Base-by-base conservation (phyloP, 441 rosid genomes). In the Erysimum cheiri region DNA sequence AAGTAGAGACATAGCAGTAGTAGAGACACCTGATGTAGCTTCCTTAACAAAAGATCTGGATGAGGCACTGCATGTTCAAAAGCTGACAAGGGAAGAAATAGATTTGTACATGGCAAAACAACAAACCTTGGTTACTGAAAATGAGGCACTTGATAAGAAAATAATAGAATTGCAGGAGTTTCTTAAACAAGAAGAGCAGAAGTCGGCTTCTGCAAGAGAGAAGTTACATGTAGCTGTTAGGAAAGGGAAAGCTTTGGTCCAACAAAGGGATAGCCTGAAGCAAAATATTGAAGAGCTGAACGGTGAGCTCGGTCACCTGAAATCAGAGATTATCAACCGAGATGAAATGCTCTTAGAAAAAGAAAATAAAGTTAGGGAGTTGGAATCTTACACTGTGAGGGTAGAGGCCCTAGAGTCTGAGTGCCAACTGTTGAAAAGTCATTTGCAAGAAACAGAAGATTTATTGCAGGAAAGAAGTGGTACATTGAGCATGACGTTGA, bases 241-340 rank as follows among this genome's bases (percentile, higher is more conserved):
- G 77, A 96, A 96, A 89, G 98, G 99, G 67, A 96, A 96, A 81
- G 87, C 88, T 22, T 82, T 96, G 86, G 96, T 96, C 83, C 98
- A 93, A 76, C 89, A 83, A 56, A 90, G 95, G 71, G 98, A 96
- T 82, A 75, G 81, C 75, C 81, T 93, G 81, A 90, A 93, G 74
- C 93, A 89, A 83, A 84, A 84, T 54, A 80, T 89, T 71, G 97
- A 92, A 82, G 91, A 77, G 81, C 78, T 85, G 88, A 88, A 66
- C 61, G 12, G 65, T 14, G 96, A 93, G 79, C 73, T 89, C 78
- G 88, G 79, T 76, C 84, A 33, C 61, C 67, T 90, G 79, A 92
- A 89, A 79, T 85, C 89, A 13, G 95, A 91, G 86, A 80, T 90
- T 64, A 79, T 73, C 73, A 78, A 69, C 75, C 57, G 71, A 64